A percentile compares a stretch with the other conserved stretches of the same genome.
phyloP scores from a whole-genome alignment of 1,284 basidiomycete species.

The Ganoderma sinense region DNA sequence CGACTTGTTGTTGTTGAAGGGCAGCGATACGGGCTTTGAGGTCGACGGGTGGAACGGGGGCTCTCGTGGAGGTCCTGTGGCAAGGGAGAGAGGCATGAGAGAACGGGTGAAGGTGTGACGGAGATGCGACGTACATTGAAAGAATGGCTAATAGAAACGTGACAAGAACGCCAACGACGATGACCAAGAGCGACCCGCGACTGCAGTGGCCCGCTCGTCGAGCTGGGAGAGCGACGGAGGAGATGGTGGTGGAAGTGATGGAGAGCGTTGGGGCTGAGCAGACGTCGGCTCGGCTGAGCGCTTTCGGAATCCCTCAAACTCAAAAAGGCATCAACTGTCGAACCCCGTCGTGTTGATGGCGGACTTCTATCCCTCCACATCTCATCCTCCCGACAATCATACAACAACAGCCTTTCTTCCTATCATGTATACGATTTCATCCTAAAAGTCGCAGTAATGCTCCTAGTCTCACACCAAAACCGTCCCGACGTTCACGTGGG shows the following conservation, averaged over 20 bases:
- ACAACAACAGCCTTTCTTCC: constrained; percentile 22
- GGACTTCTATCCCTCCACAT: constrained; percentile 15
- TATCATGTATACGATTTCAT: constrained; percentile 1
- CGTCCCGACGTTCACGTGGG: too few species aligned
- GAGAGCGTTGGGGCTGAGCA: constrained; percentile 24
- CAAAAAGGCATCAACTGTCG: constrained; percentile 11
- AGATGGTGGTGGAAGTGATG: constrained; percentile 38
- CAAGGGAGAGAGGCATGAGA: constrained; percentile 16
- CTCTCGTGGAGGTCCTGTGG: constrained; percentile 43
- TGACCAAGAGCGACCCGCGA: constrained; percentile 44
- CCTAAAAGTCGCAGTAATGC: background rate
- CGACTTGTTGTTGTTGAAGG: constrained; percentile 66
- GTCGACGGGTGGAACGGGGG: constrained; percentile 57
- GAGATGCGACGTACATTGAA: constrained; percentile 34
- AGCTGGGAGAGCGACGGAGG: constrained; percentile 27
- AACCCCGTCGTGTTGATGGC: constrained; percentile 23
- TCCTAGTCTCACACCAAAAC: too few species aligned
- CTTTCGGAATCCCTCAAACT: constrained; percentile 1
- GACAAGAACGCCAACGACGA: constrained; percentile 31
- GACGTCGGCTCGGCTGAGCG: constrained; percentile 11
- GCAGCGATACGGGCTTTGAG: constrained; percentile 82
- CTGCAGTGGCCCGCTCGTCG: constrained; percentile 40
- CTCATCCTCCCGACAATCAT: constrained; percentile 26
- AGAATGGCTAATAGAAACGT: constrained; percentile 31
- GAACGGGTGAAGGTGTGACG: constrained; percentile 10